phyloP scores from a whole-genome alignment of 495 filamentous ascomycete genomes.

The Saxophila tyrrhenica region DNA sequence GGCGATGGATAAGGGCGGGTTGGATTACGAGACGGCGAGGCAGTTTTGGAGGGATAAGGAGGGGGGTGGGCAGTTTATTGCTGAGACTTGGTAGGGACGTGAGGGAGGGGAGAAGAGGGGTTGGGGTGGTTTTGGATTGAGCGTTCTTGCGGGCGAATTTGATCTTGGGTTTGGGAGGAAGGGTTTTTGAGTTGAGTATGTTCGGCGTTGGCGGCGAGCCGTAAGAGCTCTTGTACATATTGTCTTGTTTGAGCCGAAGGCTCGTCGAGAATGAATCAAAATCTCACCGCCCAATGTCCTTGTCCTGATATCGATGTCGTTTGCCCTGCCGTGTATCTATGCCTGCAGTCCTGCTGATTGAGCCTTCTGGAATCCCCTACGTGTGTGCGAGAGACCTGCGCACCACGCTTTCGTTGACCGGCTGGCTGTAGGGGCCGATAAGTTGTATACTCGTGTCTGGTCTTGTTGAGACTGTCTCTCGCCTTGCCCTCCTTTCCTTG shows the following conservation, averaged over 20 bases:
- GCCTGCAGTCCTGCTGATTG: too few species aligned
- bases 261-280: neutral
- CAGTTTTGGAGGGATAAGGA: slow-evolving; percentile 36
- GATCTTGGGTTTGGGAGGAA: neutral
- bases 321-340: too few species aligned
- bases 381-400: too few species aligned
- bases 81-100: slow-evolving; percentile 26
- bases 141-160: neutral
- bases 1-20: slow-evolving; percentile 48
- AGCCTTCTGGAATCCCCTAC: too few species aligned
- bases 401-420: too few species aligned
- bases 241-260: neutral
- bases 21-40: slow-evolving; percentile 38
- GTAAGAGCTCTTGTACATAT: too few species aligned
- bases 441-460: too few species aligned
- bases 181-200: neutral
- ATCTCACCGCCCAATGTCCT: too few species aligned
- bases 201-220: neutral
- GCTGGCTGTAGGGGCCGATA: too few species aligned
- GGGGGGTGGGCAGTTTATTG: slow-evolving; percentile 32
- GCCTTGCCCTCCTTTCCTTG: too few species aligned
- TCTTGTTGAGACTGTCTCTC: too few species aligned
- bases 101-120: neutral
- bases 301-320: too few species aligned
- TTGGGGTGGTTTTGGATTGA: neutral